Percentiles rank a stretch among this genome's conserved stretches.
Conservation (phyloP, 148 eudicot genomes). For the Chenopodium suecicum region DNA sequence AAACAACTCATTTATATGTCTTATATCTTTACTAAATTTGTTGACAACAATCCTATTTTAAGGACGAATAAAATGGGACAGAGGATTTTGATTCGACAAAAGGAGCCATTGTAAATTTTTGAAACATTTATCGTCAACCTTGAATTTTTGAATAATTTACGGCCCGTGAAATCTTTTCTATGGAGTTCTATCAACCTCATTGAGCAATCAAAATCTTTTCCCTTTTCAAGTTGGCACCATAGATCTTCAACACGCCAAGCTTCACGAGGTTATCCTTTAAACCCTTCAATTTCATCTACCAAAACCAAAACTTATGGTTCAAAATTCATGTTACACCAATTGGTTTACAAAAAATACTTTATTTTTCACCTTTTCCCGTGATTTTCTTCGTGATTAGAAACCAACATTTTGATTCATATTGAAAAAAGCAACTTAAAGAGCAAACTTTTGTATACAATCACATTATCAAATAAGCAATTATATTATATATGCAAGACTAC, state of each 20-base stretch:
- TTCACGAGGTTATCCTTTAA: slow-evolving; percentile 28
- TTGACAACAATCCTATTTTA: background rate
- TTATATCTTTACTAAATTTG: background rate
- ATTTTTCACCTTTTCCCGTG: slow-evolving; percentile 19
- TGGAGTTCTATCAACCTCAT: background rate
- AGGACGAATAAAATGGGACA: background rate
- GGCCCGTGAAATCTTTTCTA: slow-evolving; percentile 26
- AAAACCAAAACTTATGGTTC: slow-evolving; percentile 10
- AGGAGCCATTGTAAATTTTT: background rate
- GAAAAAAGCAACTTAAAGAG: background rate
- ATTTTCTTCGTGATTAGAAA: background rate
- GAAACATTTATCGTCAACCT: background rate
- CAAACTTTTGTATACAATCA: slow-evolving; percentile 25
- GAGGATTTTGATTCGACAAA: background rate
- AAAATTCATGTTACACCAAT: background rate
- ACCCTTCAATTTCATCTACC: background rate
- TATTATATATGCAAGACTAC: background rate
- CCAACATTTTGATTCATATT: background rate
- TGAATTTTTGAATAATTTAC: background rate
- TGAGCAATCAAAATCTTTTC: background rate
- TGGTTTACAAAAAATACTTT: background rate
- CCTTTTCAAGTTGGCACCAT: slow-evolving; percentile 25
- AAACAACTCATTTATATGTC: background rate
- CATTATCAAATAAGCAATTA: slow-evolving; percentile 9
- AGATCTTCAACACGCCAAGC: slow-evolving; percentile 12